Percentiles rank a stretch among this genome's conserved stretches.
These are phyloP conservation scores for Penicillium alfredii DNA, from an alignment of 495 filamentous ascomycete genomes.

Conservation along the genomic window DNA sequence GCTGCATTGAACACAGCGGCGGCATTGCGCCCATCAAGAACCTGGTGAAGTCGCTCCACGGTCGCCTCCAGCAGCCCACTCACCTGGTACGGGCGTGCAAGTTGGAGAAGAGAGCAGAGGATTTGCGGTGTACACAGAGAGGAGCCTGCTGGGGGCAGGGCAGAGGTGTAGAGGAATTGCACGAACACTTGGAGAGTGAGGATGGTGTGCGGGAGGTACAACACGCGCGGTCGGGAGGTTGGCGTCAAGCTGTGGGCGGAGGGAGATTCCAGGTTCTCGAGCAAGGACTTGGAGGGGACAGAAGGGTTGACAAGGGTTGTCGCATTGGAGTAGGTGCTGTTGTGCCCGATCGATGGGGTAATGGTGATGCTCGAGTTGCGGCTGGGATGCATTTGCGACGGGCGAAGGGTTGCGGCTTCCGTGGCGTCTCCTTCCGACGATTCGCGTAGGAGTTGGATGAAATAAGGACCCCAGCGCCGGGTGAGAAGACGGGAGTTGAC, in stretches of 20 bases:
- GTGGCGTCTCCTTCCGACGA: slow-evolving; percentile 46
- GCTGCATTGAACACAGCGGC: slow-evolving; percentile 97
- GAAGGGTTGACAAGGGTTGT: slow-evolving; percentile 50
- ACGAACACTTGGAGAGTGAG: slow-evolving; percentile 82
- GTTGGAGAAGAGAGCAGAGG: slow-evolving; percentile 87
- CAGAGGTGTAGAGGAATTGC: slow-evolving; percentile 88
- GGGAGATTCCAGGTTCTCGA: slow-evolving; percentile 40
- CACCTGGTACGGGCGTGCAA: slow-evolving; percentile 87
- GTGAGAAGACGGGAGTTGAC: slow-evolving; percentile 87
- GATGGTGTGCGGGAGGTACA: slow-evolving; percentile 89
- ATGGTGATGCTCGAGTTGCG: slow-evolving; percentile 84
- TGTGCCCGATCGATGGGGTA: slow-evolving; percentile 60
- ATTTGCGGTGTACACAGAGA: slow-evolving; percentile 91
- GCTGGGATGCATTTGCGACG: slow-evolving; percentile 37
- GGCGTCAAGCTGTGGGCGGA: slow-evolving; percentile 55
- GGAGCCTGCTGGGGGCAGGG: slow-evolving; percentile 66
- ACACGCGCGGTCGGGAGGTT: slow-evolving; percentile 67
- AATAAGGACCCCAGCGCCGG: slow-evolving; percentile 89
- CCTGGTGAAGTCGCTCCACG: slow-evolving; percentile 83
- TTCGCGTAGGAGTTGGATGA: slow-evolving; percentile 81
- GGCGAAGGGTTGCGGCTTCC: slow-evolving; percentile 50
- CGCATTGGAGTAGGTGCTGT: slow-evolving; percentile 55
- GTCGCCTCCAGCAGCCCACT: slow-evolving; percentile 88
- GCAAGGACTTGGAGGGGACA: slow-evolving; percentile 40
- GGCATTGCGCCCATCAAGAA: slow-evolving; percentile 87